These are phyloP conservation scores for Alternaria angustiovoidea DNA, from an alignment of 2,329 filamentous ascomycete species.

Conservation along the genomic window DNA sequence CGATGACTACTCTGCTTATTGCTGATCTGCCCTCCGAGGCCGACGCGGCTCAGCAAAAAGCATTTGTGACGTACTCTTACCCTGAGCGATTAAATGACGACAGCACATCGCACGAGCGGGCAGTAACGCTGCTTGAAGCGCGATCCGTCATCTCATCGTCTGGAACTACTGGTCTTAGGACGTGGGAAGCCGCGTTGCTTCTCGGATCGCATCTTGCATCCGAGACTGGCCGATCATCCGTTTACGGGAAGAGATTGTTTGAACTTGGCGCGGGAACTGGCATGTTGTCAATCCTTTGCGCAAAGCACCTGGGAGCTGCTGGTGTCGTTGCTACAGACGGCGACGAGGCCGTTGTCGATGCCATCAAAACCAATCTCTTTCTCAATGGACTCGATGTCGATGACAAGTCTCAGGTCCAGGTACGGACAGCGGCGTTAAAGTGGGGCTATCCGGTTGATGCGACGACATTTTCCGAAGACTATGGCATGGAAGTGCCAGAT, in stretches of 20 bases:
- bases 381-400: constrained; percentile 70
- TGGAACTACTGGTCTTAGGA: constrained; percentile 78
- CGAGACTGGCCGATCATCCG: constrained; percentile 53
- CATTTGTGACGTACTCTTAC: constrained; percentile 75
- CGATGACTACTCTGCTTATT: constrained; percentile 71
- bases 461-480: constrained; percentile 65
- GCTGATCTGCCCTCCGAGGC: constrained; percentile 70
- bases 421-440: constrained; percentile 65
- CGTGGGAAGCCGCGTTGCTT: constrained; percentile 82
- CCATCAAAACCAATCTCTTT: constrained; percentile 71
- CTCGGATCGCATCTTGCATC: constrained; percentile 71
- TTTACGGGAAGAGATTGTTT: constrained; percentile 67
- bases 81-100: constrained; percentile 29
- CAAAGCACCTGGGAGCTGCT: constrained; percentile 68
- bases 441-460: constrained; percentile 71
- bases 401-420: constrained; percentile 23
- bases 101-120: constrained; percentile 29
- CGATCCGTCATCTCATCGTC: constrained; percentile 72
- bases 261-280: constrained; percentile 82
- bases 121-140: constrained; percentile 73
- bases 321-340: constrained; percentile 77
- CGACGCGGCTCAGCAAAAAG: constrained; percentile 73
- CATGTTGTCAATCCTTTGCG: constrained; percentile 76
- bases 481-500: constrained; percentile 60
- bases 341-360: constrained; percentile 74